Evolutionary conservation across 2,329 filamentous ascomycete genomes (phyloP), one percentile per base, ranked within the genome.

Genomic region (Teratosphaeria viscida): DNA sequence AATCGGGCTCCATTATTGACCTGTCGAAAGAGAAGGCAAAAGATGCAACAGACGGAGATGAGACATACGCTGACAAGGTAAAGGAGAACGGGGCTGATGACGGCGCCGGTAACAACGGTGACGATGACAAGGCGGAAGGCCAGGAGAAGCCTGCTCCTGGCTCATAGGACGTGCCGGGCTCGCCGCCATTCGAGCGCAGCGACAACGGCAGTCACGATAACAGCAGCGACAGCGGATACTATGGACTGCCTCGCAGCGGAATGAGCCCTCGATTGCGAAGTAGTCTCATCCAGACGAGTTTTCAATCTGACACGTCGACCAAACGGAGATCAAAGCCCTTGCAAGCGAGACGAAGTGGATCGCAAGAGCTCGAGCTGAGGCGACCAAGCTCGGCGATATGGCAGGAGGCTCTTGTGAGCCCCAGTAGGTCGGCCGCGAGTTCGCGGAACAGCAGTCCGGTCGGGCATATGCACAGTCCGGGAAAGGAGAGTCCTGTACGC

Each of bases 1-100:
- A 67, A 56, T 65, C 62, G 32, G 67, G 67, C 37, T 64, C 63
- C 2, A 64, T 67, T 58, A 63, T 70, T 56, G 66, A 70, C 37
- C 55, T 67, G 58, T 59, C 58, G 43, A 61, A 63, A 56, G 60
- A 70, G 60, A 61, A 63, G 47, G 63, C 60, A n/a, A 53, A 64
- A 32, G 57, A 65, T 7, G 60, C 60, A 19, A 55, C 26, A 12
- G 34, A 61, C 29, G 58, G 61, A 39, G 56, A 32, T 12, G 35
- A 56, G 14, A 19, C 53, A 4, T 23, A 32, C 27, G 57, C 58
- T 29, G 39, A 57, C 27, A 35, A 49, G 39, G 35, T 32, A 43
- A 56, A 29, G 43, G 55, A 39, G 29, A 55, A 55, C 14, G 26
- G 34, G 2, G 37, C 10, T 14, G 23, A 27, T 29, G 35, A 27